A percentile compares a stretch with the other conserved stretches of the same genome.
Evolutionary conservation across 2,329 filamentous ascomycete genomes (phyloP).

Genomic region (Colletotrichum musae): DNA sequence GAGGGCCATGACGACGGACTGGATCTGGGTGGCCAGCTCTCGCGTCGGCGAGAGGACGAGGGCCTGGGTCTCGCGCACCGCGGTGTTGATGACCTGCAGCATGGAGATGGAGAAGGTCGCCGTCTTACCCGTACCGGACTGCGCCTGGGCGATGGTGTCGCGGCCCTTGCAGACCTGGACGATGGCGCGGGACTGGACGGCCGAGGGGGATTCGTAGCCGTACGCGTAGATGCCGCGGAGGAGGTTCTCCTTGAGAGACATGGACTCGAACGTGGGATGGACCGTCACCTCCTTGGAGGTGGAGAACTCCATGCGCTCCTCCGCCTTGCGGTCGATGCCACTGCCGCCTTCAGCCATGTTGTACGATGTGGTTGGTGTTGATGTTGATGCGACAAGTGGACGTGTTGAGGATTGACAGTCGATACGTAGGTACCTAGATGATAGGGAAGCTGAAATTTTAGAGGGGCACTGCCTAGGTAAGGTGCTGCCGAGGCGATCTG

Average conservation of each 20-base stretch:
- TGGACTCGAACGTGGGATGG: constrained; percentile 92
- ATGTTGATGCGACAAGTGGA: constrained; percentile 1
- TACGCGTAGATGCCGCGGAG: constrained; percentile 98
- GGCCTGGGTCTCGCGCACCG: constrained; percentile 92
- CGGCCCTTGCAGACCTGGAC: constrained; percentile 99
- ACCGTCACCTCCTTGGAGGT: constrained; percentile 98
- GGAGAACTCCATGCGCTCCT: constrained; percentile 97
- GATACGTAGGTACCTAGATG: no score
- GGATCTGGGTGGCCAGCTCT: constrained; percentile 97
- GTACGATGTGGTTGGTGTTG: constrained; percentile 28
- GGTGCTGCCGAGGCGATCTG: no score
- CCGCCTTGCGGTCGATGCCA: constrained; percentile 88
- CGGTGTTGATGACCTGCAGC: constrained; percentile 95
- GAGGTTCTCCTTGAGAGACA: constrained; percentile 98
- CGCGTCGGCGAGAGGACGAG: constrained; percentile 96
- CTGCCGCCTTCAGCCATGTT: constrained; percentile 86
- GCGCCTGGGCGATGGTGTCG: constrained; percentile 98
- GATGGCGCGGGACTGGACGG: constrained; percentile 97
- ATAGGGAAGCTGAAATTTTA: constrained; percentile 30
- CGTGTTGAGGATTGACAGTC: not conserved
- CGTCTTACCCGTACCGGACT: constrained; percentile 97
- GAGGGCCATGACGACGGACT: constrained; percentile 99
- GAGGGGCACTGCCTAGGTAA: constrained; percentile 15
- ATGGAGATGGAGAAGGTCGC: constrained; percentile 97
- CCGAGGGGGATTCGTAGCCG: constrained; percentile 97